phyloP scores from a whole-genome alignment of 805 yeast genomes.

The Candida sakaeoensis region DNA sequence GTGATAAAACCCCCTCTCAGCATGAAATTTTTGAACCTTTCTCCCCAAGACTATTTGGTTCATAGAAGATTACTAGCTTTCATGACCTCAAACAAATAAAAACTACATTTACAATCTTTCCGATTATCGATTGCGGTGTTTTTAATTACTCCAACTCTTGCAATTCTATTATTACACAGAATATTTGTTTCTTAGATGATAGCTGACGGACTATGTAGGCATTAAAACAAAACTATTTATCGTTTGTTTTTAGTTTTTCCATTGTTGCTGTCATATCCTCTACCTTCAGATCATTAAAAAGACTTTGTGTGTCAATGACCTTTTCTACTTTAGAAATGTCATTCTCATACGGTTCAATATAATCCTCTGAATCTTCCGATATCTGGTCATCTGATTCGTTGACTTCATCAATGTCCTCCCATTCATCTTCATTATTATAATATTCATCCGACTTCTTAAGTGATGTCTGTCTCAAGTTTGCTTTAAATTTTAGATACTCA shows the following conservation, averaged over 20 bases:
- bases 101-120: too few relatives aligned
- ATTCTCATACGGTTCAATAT: conserved; percentile 5
- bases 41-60: too few relatives aligned
- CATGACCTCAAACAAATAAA: too few relatives aligned
- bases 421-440: conserved; percentile 2
- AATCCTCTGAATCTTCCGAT: conserved; percentile 6
- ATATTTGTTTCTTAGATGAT: too few relatives aligned
- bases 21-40: too few relatives aligned
- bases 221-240: too few relatives aligned
- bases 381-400: conserved; percentile 1
- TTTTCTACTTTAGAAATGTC: not conserved
- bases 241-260: not conserved
- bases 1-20: too few relatives aligned
- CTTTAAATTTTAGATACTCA: conserved; percentile 8
- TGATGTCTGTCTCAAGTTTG: conserved; percentile 4
- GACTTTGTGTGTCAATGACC: not conserved
- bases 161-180: too few relatives aligned
- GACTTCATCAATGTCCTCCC: conserved; percentile 4
- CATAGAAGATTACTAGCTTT: too few relatives aligned
- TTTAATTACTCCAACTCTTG: too few relatives aligned
- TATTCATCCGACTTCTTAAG: not conserved
- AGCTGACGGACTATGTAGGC: too few relatives aligned
- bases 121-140: too few relatives aligned
- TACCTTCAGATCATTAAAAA: not conserved
- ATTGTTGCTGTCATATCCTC: conserved; percentile 1